Conservation (phyloP, 78 protist genomes). For the Isochrysis galbana region DNA sequence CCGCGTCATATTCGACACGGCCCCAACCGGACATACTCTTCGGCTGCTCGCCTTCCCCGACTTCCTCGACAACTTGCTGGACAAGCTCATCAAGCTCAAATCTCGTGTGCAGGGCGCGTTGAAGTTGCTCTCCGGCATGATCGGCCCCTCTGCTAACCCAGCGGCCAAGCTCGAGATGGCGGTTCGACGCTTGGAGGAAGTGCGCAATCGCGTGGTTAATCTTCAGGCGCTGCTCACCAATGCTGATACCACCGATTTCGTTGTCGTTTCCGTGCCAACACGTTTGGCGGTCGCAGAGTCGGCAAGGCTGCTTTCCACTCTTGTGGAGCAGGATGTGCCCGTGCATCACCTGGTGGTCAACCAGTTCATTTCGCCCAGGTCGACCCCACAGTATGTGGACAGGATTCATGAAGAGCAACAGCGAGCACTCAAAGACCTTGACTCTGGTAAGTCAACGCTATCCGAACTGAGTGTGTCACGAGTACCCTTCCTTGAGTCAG, state of each 20-base stretch:
- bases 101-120: background rate
- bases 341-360: constrained; percentile 31
- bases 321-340: constrained; percentile 5
- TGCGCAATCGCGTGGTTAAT: background rate
- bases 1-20: constrained; percentile 54
- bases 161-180: background rate
- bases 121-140: background rate
- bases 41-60: constrained; percentile 55
- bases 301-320: constrained; percentile 21
- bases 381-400: background rate
- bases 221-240: background rate
- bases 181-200: background rate
- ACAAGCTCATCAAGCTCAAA: constrained; percentile 20
- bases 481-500: constrained; percentile 6
- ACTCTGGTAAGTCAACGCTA: background rate
- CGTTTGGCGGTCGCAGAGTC: constrained; percentile 29
- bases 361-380: background rate
- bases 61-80: constrained; percentile 27
- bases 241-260: background rate
- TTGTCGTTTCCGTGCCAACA: constrained; percentile 25
- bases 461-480: background rate
- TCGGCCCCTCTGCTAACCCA: background rate
- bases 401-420: background rate
- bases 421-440: background rate
- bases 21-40: constrained; percentile 62